Evolutionary conservation across 2,329 filamentous ascomycete species (phyloP).

Genomic region (Tricladium varicosporioides): DNA sequence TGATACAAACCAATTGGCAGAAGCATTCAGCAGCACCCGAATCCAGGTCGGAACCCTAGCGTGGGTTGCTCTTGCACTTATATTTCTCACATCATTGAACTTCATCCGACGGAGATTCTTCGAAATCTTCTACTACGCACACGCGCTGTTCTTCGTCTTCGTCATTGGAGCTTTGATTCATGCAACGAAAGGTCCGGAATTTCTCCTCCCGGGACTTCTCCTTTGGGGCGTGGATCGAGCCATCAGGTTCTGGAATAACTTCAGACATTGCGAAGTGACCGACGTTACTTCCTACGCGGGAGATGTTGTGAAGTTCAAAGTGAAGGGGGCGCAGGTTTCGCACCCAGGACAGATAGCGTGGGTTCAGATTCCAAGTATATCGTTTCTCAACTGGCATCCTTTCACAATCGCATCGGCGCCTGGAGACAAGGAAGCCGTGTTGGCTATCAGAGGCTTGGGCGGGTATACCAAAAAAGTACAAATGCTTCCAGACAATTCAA

Average conservation of each 20-base stretch:
- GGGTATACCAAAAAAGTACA: slow-evolving; percentile 15
- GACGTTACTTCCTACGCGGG: slow-evolving; percentile 18
- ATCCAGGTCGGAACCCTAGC: slow-evolving; percentile 26
- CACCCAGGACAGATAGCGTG: slow-evolving; percentile 27
- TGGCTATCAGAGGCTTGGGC: slow-evolving; percentile 23
- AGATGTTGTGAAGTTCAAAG: slow-evolving; percentile 24
- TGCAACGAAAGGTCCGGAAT: slow-evolving; percentile 26
- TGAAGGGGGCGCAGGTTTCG: slow-evolving; percentile 12
- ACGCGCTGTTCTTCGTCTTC: slow-evolving; percentile 28
- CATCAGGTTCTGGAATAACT: slow-evolving; percentile 23
- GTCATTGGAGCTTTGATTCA: slow-evolving; percentile 25
- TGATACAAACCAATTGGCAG: slow-evolving; percentile 22
- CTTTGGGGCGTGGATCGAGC: slow-evolving; percentile 27
- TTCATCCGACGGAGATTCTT: slow-evolving; percentile 21
- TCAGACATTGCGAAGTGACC: slow-evolving; percentile 14
- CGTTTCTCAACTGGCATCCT: slow-evolving; percentile 29
- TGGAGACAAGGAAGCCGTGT: slow-evolving; percentile 8
- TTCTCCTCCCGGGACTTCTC: slow-evolving; percentile 23
- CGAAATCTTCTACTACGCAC: slow-evolving; percentile 29
- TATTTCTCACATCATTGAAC: slow-evolving; percentile 24
- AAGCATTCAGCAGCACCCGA: slow-evolving; percentile 11
- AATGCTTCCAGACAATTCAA: not conserved
- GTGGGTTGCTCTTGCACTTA: slow-evolving; percentile 20
- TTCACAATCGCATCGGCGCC: slow-evolving; percentile 26
- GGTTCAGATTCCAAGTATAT: slow-evolving; percentile 25